phyloP scores from a whole-genome alignment of 495 filamentous ascomycete genomes.

The Hamigera avellanea region DNA sequence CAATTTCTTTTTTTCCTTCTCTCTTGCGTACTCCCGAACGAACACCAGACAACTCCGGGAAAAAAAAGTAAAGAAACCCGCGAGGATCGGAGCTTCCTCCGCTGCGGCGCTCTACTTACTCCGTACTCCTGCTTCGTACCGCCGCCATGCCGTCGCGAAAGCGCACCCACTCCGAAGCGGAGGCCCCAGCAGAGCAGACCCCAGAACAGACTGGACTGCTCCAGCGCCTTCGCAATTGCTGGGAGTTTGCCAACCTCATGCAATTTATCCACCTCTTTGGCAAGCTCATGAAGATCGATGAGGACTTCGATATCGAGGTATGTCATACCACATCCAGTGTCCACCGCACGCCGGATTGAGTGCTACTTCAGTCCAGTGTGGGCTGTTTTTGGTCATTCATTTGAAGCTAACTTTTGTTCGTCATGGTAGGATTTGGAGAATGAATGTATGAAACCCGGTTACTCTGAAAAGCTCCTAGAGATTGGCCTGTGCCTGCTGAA shows the following conservation, averaged over 20 bases:
- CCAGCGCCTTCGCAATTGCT: slow-evolving; percentile 67
- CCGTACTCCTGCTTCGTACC: slow-evolving; percentile 21
- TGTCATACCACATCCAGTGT: slow-evolving; percentile 10
- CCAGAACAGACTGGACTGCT: slow-evolving; percentile 44
- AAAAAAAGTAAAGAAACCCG: too few relatives aligned
- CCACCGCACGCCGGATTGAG: too few relatives aligned
- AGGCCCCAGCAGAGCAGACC: slow-evolving; percentile 26
- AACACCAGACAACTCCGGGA: too few relatives aligned
- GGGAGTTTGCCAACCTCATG: slow-evolving; percentile 91
- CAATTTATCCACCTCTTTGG: slow-evolving; percentile 91
- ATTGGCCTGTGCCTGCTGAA: slow-evolving; percentile 87
- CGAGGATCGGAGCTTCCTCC: too few relatives aligned
- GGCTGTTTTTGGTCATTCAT: too few relatives aligned
- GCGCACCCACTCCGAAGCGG: slow-evolving; percentile 60
- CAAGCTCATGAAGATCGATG: slow-evolving; percentile 75
- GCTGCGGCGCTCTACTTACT: slow-evolving; percentile 12
- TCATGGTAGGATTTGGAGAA: slow-evolving; percentile 66
- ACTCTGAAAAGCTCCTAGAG: slow-evolving; percentile 59
- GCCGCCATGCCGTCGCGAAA: slow-evolving; percentile 50
- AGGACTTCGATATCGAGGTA: slow-evolving; percentile 80
- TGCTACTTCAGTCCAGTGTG: too few relatives aligned
- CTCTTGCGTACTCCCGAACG: too few relatives aligned
- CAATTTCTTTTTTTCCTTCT: neutral
- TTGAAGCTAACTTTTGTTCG: neutral
- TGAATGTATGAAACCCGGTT: slow-evolving; percentile 68